A percentile compares a stretch with the other conserved stretches of the same genome.
phyloP scores from a whole-genome alignment of 2,329 filamentous ascomycete species.

The Penicillium sp. region DNA sequence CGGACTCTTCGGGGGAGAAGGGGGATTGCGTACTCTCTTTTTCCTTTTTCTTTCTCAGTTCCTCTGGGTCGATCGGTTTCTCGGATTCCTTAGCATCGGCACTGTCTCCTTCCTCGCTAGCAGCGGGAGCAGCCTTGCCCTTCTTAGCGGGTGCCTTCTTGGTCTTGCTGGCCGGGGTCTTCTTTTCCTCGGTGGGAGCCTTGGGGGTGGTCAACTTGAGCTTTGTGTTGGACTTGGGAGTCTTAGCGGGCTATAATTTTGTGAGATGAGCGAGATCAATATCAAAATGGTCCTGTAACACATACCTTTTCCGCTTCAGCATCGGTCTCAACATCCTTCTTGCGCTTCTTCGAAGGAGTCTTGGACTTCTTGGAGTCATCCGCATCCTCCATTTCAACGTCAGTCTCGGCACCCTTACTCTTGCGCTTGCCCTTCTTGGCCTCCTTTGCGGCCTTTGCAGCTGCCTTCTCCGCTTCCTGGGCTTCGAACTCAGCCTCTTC shows the following conservation, averaged over 20 bases:
- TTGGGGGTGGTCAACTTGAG: constrained; percentile 58
- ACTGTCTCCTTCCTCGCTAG: constrained; percentile 59
- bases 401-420: constrained; percentile 48
- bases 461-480: constrained; percentile 55
- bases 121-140: constrained; percentile 49
- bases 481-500: constrained; percentile 54
- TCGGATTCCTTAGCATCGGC: constrained; percentile 53
- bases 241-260: constrained; percentile 54
- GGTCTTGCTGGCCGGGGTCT: constrained; percentile 54
- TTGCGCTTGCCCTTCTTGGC: constrained; percentile 51
- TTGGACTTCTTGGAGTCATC: constrained; percentile 53
- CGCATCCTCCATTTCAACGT: constrained; percentile 55
- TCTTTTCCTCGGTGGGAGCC: constrained; percentile 52
- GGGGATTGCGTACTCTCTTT: constrained; percentile 49
- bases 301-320: constrained; percentile 70
- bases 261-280: constrained; percentile 7
- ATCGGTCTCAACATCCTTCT: constrained; percentile 64
- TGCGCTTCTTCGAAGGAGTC: constrained; percentile 69
- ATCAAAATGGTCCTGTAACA: constrained; percentile 1
- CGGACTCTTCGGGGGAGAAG: neutral
- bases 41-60: constrained; percentile 57
- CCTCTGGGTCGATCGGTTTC: constrained; percentile 54
- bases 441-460: constrained; percentile 53
- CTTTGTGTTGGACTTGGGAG: constrained; percentile 62
- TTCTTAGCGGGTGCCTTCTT: constrained; percentile 50